phyloP scores from a whole-genome alignment of 2,329 filamentous ascomycete genomes.

The Penicillium sp. region DNA sequence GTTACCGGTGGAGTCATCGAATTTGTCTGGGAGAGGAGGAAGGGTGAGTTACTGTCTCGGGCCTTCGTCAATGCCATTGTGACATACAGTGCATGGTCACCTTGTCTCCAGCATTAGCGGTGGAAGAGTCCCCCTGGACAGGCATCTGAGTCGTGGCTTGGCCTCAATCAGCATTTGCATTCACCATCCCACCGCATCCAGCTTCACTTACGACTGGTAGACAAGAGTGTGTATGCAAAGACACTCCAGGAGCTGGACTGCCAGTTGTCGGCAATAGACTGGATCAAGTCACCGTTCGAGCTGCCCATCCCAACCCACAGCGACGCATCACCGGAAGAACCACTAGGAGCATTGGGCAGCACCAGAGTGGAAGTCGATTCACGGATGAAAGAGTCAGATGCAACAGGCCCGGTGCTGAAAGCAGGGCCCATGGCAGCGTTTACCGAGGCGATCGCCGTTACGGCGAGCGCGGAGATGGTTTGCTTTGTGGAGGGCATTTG shows the following conservation, averaged over 20 bases:
- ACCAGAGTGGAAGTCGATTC: constrained; percentile 49
- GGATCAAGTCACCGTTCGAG: constrained; percentile 50
- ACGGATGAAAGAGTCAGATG: constrained; percentile 45
- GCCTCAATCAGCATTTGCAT: not conserved
- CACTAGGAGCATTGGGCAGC: constrained; percentile 43
- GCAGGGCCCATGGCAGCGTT: constrained; percentile 36
- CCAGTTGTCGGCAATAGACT: constrained; percentile 50
- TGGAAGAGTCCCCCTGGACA: constrained; percentile 33
- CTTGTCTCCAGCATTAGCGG: constrained; percentile 32
- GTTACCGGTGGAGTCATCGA: constrained; percentile 42
- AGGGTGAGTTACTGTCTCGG: not conserved
- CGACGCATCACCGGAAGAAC: constrained; percentile 42
- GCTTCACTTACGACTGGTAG: constrained; percentile 16
- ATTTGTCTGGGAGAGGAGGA: constrained; percentile 33
- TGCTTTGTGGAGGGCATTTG: constrained; percentile 19
- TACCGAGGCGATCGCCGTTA: constrained; percentile 16
- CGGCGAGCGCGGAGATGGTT: constrained; percentile 20
- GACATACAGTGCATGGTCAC: constrained; percentile 46
- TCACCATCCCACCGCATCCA: no score
- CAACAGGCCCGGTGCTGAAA: constrained; percentile 50
- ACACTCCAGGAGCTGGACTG: constrained; percentile 42
- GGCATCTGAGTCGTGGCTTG: constrained; percentile 35
- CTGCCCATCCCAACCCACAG: constrained; percentile 56
- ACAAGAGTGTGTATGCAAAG: constrained; percentile 35
- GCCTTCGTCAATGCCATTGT: no score